Evolutionary conservation across 176 grass and related monocot genomes (phyloP), one percentile per base, ranked within the genome.

Genomic region (Oryza rufipogon): DNA sequence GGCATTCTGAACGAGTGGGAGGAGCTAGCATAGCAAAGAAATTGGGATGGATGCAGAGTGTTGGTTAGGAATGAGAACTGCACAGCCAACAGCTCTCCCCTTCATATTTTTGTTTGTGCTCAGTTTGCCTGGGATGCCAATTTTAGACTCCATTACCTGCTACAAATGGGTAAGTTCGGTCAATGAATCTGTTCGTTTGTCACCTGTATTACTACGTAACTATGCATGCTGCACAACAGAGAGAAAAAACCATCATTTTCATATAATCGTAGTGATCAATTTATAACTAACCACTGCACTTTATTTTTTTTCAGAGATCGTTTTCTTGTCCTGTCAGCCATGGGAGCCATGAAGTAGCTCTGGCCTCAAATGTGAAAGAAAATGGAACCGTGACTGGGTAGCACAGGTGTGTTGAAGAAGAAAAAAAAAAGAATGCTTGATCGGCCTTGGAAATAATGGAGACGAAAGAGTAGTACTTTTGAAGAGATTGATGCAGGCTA

Each of bases 1-100:
- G 48, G 17, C 86, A 88, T 88, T 32, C 10, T 39, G 66, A 83
- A 73, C 4, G 10, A 10, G n/a, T n/a, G n/a, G n/a, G n/a, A n/a
- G n/a, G n/a, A n/a, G n/a, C n/a, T n/a, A n/a, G n/a, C n/a, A n/a
- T n/a, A n/a, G n/a, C n/a, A n/a, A n/a, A n/a, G 22, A 51, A 54
- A 38, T 78, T 73, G 38, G 26, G 14, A 38, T 79, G 56, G 25
- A 78, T 71, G 17, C 41, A 3, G n/a, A 70, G 8, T 23, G 1
- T 19, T 66, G 33, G 14, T 45, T 80, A 44, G 45, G 66, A 67
- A n/a, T 65, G 48, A 44, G 36, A 26, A 63, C 36, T 58, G 54
- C 54, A n/a, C 6, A n/a, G 49, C 54, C 38, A 39, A 39, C 38
- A 8, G 38, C 38, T 20, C 54, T n/a, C 6, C 19, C 17, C 17